These are phyloP conservation scores for Argentina anserina DNA, from an alignment of 306 rosid species.

Conservation along the genomic window DNA sequence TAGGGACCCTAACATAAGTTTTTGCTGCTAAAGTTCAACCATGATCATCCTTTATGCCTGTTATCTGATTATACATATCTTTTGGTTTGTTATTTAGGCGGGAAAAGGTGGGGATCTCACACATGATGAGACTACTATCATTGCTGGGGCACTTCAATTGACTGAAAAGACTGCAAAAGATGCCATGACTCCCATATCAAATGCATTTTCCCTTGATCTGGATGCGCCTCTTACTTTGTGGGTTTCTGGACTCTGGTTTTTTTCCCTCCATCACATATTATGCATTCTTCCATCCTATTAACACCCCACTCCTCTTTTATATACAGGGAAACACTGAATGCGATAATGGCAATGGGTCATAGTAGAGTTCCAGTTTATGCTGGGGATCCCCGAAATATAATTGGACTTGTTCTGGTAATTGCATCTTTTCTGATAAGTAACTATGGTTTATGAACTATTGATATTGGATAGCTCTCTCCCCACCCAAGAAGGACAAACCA, in stretches of 20 bases:
- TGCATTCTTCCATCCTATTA: constrained; percentile 21
- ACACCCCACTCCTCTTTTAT: constrained; percentile 20
- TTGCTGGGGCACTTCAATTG: constrained; percentile 95
- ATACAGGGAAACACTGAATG: constrained; percentile 79
- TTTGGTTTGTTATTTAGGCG: constrained; percentile 55
- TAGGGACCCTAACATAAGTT: background rate
- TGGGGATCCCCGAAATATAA: constrained; percentile 62
- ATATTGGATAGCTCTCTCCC: background rate
- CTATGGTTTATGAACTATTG: background rate
- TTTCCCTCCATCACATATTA: constrained; percentile 22
- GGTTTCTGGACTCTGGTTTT: constrained; percentile 46
- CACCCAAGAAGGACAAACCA: background rate
- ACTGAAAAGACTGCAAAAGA: constrained; percentile 94
- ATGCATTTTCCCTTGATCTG: constrained; percentile 95
- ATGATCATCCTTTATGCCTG: constrained; percentile 9
- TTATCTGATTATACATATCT: constrained; percentile 17
- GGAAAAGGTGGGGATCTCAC: constrained; percentile 99
- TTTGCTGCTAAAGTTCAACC: constrained; percentile 1
- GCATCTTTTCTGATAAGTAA: background rate
- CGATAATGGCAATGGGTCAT: constrained; percentile 85
- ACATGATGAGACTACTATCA: constrained; percentile 95
- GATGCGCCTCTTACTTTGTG: constrained; percentile 88
- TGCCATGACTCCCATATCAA: constrained; percentile 96
- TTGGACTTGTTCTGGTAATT: constrained; percentile 92
- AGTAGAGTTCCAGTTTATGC: constrained; percentile 95